phyloP scores from a whole-genome alignment of 1,139 yeast species.

The Arxiozyma bovina region DNA sequence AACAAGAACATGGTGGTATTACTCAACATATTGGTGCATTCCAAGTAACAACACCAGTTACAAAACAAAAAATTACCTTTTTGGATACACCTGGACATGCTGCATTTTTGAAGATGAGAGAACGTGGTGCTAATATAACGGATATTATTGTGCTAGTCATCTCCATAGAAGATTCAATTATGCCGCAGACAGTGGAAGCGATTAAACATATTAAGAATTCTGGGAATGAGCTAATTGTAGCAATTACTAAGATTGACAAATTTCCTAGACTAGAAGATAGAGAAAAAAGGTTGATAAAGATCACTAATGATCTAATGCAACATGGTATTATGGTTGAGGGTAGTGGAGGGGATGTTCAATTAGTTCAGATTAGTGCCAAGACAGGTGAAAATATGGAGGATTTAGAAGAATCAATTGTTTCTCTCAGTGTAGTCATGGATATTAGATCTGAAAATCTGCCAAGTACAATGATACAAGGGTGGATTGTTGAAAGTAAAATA shows the following conservation, averaged over 20 bases:
- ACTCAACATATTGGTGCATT: constrained; percentile 98
- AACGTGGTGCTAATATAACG: constrained; percentile 90
- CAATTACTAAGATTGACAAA: constrained; percentile 86
- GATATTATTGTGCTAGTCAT: constrained; percentile 89
- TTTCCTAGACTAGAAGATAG: constrained; percentile 52
- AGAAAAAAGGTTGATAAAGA: constrained; percentile 37
- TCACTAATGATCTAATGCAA: constrained; percentile 64
- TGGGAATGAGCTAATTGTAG: constrained; percentile 81
- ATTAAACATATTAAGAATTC: constrained; percentile 76
- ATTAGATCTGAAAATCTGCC: constrained; percentile 54
- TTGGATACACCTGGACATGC: constrained; percentile 98
- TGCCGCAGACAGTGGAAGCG: constrained; percentile 97
- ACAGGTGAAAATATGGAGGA: constrained; percentile 82
- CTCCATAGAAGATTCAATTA: constrained; percentile 97
- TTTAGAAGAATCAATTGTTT: constrained; percentile 78
- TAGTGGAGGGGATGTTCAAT: constrained; percentile 92
- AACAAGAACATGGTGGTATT: constrained; percentile 88
- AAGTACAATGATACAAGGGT: constrained; percentile 63
- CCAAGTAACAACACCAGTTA: constrained; percentile 66
- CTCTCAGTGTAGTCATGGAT: constrained; percentile 77
- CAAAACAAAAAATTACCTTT: constrained; percentile 73
- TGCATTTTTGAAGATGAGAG: constrained; percentile 91
- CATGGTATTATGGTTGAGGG: constrained; percentile 82
- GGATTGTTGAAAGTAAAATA: constrained; percentile 80
- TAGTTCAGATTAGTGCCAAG: constrained; percentile 78